These are phyloP conservation scores for Talaromyces funiculosus DNA, from an alignment of 2,329 filamentous ascomycete species.

Conservation along the genomic window DNA sequence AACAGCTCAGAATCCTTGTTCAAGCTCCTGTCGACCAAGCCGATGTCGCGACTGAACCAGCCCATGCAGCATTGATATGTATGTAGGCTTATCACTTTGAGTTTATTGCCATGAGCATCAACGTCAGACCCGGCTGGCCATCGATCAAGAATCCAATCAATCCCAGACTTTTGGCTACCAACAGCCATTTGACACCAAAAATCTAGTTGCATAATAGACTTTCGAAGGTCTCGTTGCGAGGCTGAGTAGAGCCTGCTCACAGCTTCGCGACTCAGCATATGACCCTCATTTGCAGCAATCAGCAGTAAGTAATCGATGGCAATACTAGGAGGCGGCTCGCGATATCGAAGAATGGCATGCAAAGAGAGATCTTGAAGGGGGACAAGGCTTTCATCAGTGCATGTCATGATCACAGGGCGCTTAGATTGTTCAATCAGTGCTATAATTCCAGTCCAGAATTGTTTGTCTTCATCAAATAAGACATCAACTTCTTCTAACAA, in stretches of 20 bases:
- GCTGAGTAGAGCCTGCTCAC: conserved; percentile 65
- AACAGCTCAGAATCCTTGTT: conserved; percentile 58
- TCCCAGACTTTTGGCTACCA: conserved; percentile 78
- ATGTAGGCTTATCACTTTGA: conserved; percentile 73
- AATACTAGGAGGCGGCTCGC: conserved; percentile 58
- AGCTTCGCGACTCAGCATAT: conserved; percentile 63
- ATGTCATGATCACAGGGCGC: conserved; percentile 89
- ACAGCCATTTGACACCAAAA: conserved; percentile 98
- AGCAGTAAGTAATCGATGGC: conserved; percentile 76
- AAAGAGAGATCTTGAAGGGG: conserved; percentile 69
- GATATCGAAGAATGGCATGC: conserved; percentile 77
- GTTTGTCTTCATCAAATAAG: conserved; percentile 89
- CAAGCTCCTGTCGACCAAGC: conserved; percentile 34
- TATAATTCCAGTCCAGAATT: conserved; percentile 83
- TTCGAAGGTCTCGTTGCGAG: conserved; percentile 68
- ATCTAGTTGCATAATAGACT: conserved; percentile 74
- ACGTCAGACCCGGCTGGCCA: conserved; percentile 68
- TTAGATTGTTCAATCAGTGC: conserved; percentile 77
- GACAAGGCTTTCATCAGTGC: conserved; percentile 82
- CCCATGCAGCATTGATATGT: conserved; percentile 79
- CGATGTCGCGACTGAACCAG: conserved; percentile 59
- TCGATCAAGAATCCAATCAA: conserved; percentile 81
- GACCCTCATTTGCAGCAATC: conserved; percentile 82
- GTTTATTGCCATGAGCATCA: conserved; percentile 59
- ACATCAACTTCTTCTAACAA: conserved; percentile 90